Percentiles rank a stretch among this genome's conserved stretches.
These are phyloP conservation scores for Ceraceosorus guamensis DNA, from an alignment of 1,284 basidiomycete species.

Conservation along the genomic window DNA sequence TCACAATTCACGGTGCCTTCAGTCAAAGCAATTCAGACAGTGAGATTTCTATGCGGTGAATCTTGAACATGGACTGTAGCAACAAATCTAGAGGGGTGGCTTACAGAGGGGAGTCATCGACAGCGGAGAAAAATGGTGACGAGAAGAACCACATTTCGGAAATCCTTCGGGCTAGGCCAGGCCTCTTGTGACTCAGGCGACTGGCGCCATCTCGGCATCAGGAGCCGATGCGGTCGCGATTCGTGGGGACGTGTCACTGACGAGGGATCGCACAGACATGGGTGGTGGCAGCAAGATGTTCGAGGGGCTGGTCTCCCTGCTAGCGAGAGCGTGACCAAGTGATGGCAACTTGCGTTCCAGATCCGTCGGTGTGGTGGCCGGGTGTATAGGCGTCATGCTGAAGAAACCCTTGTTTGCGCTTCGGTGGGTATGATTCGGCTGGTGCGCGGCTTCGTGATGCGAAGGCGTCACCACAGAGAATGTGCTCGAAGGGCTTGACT, in stretches of 20 bases:
- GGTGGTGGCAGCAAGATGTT: slow-evolving; percentile 6
- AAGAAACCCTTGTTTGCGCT: slow-evolving; percentile 6
- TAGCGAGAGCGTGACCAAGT: slow-evolving; percentile 5
- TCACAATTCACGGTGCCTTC: no score
- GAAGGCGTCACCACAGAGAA: slow-evolving; percentile 2
- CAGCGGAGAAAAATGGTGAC: no score
- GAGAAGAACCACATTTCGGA: no score
- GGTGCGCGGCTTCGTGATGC: background rate
- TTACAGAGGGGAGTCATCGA: no score
- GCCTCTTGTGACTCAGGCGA: no score
- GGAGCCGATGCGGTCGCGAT: no score
- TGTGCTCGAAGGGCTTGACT: slow-evolving; percentile 26
- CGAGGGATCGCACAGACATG: slow-evolving; percentile 5
- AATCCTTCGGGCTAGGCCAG: no score
- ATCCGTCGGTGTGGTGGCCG: background rate
- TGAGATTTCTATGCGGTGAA: no score
- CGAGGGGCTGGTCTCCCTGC: slow-evolving; percentile 5
- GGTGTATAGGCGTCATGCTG: slow-evolving; percentile 22
- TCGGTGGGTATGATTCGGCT: background rate
- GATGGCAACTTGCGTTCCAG: background rate
- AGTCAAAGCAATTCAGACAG: no score
- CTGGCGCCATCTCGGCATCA: no score
- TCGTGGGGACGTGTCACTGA: background rate
- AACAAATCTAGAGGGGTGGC: no score
- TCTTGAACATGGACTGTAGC: no score